Percentiles rank a stretch among this genome's conserved stretches.
Conservation (phyloP, 352 stramenopile genomes). For the Phytophthora cryptogea region DNA sequence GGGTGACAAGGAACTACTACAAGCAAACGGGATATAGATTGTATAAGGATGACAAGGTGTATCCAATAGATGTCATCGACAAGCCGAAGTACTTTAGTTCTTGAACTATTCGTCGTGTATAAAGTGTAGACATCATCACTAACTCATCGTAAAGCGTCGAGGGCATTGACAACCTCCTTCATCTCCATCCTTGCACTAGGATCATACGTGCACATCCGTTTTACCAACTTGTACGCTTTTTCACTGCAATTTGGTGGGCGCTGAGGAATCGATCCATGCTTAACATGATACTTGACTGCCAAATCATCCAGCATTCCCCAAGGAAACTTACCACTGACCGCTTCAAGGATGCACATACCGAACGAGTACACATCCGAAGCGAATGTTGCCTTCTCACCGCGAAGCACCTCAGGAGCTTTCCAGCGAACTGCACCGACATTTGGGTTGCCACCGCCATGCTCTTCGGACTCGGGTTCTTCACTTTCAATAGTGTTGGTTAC, state of each 20-base stretch:
- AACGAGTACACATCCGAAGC: constrained; percentile 36
- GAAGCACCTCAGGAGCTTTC: constrained; percentile 2
- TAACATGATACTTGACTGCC: constrained; percentile 1
- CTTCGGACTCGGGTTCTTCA: background rate
- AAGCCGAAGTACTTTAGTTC: background rate
- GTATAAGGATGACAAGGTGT: constrained; percentile 21
- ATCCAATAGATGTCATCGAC: constrained; percentile 18
- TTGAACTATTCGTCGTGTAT: too few species aligned
- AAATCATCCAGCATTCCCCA: constrained; percentile 3
- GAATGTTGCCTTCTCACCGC: constrained; percentile 1
- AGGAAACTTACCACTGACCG: background rate
- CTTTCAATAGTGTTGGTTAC: background rate
- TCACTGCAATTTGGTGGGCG: background rate
- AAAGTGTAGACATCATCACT: constrained; percentile 7
- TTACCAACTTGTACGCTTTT: constrained; percentile 17
- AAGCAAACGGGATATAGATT: constrained; percentile 24
- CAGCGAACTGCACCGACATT: constrained; percentile 3
- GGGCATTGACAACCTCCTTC: constrained; percentile 10
- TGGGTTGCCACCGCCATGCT: background rate
- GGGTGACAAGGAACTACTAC: background rate
- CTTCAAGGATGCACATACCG: constrained; percentile 18
- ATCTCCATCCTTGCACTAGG: constrained; percentile 3
- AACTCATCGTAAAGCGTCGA: background rate
- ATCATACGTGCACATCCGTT: constrained; percentile 16
- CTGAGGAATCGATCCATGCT: background rate